These are phyloP conservation scores for Calonectria hawksworthii DNA, from an alignment of 2,329 filamentous ascomycete species.

Conservation along the genomic window DNA sequence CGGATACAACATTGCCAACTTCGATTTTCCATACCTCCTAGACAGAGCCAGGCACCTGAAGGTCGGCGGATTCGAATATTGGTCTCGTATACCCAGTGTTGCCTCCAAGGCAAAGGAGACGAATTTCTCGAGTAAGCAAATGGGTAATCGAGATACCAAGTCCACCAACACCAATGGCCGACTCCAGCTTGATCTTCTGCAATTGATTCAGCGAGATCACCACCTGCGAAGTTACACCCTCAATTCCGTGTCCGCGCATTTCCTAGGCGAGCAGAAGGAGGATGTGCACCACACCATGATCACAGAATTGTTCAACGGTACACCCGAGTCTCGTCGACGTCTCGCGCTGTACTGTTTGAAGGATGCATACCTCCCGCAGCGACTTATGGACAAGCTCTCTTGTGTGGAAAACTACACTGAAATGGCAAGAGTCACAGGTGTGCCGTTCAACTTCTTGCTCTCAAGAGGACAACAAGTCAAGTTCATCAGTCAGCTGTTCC, in stretches of 20 bases:
- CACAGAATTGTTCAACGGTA: slow-evolving; percentile 97
- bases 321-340: slow-evolving; percentile 89
- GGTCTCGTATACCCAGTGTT: slow-evolving; percentile 82
- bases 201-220: slow-evolving; percentile 93
- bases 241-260: slow-evolving; percentile 95
- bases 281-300: slow-evolving; percentile 99
- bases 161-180: slow-evolving; percentile 94
- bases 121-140: slow-evolving; percentile 97
- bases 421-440: slow-evolving; percentile 99
- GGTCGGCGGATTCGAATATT: slow-evolving; percentile 84
- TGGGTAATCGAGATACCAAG: slow-evolving; percentile 96
- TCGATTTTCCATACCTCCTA: slow-evolving; percentile 96
- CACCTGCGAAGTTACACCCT: slow-evolving; percentile 97
- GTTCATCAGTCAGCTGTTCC: slow-evolving; percentile 96
- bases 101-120: slow-evolving; percentile 81
- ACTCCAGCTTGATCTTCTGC: slow-evolving; percentile 93
- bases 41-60: slow-evolving; percentile 90
- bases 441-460: slow-evolving; percentile 95
- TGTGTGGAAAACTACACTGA: slow-evolving; percentile 99
- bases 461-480: slow-evolving; percentile 96
- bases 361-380: slow-evolving; percentile 94
- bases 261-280: slow-evolving; percentile 97
- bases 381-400: slow-evolving; percentile 97
- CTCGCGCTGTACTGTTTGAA: slow-evolving; percentile 97
- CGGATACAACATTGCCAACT: slow-evolving; percentile 98